Conservation (phyloP, 1,284 basidiomycete genomes). For the Trametes hirsuta region DNA sequence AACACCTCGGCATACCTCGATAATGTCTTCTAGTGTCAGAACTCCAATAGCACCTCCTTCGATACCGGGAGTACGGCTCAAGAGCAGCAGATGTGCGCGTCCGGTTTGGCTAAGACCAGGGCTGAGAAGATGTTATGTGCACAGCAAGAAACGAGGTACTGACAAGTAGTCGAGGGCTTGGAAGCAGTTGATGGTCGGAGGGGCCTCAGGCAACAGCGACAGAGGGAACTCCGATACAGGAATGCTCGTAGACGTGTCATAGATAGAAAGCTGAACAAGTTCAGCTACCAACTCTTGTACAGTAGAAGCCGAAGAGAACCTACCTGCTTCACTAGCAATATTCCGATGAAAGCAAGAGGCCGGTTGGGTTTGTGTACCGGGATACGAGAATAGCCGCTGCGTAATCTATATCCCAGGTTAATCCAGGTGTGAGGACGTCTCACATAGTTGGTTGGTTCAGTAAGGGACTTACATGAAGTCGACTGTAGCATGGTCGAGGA, state of each 20-base stretch:
- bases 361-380: conserved; percentile 85
- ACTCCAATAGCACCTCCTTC: conserved; percentile 84
- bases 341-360: conserved; percentile 80
- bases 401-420: conserved; percentile 47
- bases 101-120: conserved; percentile 81
- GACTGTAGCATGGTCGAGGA: conserved; percentile 81
- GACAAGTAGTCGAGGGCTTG: conserved; percentile 87
- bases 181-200: conserved; percentile 84
- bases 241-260: conserved; percentile 83
- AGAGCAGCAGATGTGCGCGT: conserved; percentile 88
- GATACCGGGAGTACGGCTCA: conserved; percentile 82
- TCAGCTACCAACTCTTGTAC: neutral
- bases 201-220: conserved; percentile 90
- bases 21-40: conserved; percentile 80
- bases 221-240: conserved; percentile 78
- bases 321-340: conserved; percentile 87
- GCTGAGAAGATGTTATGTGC: neutral
- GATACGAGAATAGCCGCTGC: conserved; percentile 92
- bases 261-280: conserved; percentile 74
- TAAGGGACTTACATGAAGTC: conserved; percentile 62
- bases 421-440: conserved; percentile 2
- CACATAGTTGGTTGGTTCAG: neutral
- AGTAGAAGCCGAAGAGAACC: neutral
- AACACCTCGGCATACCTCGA: conserved; percentile 49
- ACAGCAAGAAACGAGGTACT: conserved; percentile 24